phyloP scores from a whole-genome alignment of 352 stramenopile species.

The Globisporangium uncinulatum region DNA sequence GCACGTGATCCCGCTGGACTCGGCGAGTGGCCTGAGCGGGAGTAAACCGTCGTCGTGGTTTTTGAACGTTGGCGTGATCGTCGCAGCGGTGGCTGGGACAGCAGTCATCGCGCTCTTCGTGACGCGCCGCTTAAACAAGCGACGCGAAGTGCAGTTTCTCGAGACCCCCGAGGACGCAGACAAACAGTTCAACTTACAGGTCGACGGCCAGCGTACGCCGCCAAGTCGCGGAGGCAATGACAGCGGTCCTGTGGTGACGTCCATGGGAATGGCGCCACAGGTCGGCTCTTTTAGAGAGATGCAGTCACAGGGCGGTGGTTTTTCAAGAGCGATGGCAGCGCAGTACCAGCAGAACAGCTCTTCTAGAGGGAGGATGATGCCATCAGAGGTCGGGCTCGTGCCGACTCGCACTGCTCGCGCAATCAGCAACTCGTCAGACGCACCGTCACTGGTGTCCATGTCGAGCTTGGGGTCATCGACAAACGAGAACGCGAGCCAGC shows the following conservation, averaged over 20 bases:
- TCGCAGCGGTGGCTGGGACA: constrained; percentile 29
- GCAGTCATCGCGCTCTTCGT: constrained; percentile 50
- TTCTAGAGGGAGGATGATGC: background rate
- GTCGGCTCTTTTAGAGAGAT: too few species aligned
- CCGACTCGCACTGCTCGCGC: constrained; percentile 10
- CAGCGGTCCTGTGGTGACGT: background rate
- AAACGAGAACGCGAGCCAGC: constrained; percentile 26
- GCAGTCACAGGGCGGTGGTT: too few species aligned
- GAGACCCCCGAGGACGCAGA: constrained; percentile 25
- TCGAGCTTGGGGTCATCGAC: constrained; percentile 16
- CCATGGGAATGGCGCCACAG: too few species aligned
- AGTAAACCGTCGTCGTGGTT: constrained; percentile 17
- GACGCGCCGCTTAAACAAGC: constrained; percentile 24
- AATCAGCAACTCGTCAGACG: constrained; percentile 15
- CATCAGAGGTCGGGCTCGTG: constrained; percentile 11
- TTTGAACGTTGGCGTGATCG: constrained; percentile 45
- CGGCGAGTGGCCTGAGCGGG: background rate
- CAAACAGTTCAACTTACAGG: constrained; percentile 21
- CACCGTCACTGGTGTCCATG: constrained; percentile 18
- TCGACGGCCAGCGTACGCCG: constrained; percentile 9
- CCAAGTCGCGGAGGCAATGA: background rate
- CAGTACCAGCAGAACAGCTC: background rate
- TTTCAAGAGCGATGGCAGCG: too few species aligned
- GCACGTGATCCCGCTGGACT: background rate
- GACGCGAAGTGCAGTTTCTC: constrained; percentile 16